Conservation (phyloP, 2,329 filamentous ascomycete genomes). For the Clarireedia monteithiana region DNA sequence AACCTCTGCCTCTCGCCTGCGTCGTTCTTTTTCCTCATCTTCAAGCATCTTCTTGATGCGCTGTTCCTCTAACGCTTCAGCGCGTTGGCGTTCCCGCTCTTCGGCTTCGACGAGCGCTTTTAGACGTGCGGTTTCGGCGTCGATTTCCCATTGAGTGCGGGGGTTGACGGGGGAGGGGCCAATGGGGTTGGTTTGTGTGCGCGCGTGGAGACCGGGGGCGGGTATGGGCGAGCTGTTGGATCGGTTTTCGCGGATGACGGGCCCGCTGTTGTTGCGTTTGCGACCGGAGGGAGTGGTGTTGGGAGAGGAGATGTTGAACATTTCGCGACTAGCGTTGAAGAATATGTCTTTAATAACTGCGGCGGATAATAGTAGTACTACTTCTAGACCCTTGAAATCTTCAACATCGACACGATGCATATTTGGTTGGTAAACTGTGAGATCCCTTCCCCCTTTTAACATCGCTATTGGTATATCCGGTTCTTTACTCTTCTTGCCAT, state of each 20-base stretch:
- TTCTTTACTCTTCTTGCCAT: slow-evolving; percentile 74
- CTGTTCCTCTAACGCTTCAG: slow-evolving; percentile 48
- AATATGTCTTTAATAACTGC: slow-evolving; percentile 60
- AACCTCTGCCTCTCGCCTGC: slow-evolving; percentile 48
- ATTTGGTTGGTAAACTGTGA: slow-evolving; percentile 92
- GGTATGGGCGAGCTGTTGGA: slow-evolving; percentile 18
- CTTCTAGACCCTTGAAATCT: slow-evolving; percentile 86
- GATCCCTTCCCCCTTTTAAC: slow-evolving; percentile 59
- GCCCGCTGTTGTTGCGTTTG: slow-evolving; percentile 25
- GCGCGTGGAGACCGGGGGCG: slow-evolving; percentile 7
- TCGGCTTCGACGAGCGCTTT: slow-evolving; percentile 7
- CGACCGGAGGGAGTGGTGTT: slow-evolving; percentile 22
- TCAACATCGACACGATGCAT: slow-evolving; percentile 85
- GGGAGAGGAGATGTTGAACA: slow-evolving; percentile 64
- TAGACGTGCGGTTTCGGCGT: slow-evolving; percentile 59
- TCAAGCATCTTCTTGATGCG: slow-evolving; percentile 59
- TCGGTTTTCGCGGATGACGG: slow-evolving; percentile 18
- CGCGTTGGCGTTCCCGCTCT: slow-evolving; percentile 32
- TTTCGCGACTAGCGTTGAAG: slow-evolving; percentile 57
- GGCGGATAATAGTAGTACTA: slow-evolving; percentile 61
- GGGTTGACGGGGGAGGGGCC: slow-evolving; percentile 22
- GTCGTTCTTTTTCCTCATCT: slow-evolving; percentile 55
- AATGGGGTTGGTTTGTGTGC: slow-evolving; percentile 13
- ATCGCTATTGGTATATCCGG: slow-evolving; percentile 93
- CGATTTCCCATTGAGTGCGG: slow-evolving; percentile 40